Evolutionary conservation across 352 stramenopile genomes (phyloP), one percentile per base, ranked within the genome.

Genomic region (Globisporangium lucens): DNA sequence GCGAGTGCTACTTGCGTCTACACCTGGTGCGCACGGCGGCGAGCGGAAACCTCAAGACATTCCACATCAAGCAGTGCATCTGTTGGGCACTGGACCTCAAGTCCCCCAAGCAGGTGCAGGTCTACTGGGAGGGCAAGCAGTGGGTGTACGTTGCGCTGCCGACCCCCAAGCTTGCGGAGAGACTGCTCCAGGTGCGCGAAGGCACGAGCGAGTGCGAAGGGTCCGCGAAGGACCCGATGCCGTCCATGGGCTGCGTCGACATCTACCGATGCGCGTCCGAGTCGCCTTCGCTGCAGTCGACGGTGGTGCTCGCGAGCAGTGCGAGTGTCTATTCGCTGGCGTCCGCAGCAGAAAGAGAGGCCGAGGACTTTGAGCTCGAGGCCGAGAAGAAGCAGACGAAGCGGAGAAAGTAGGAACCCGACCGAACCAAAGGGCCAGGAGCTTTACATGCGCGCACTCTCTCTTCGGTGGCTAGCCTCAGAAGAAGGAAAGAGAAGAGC

Each of bases 51-150:
- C 61, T 93, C 43, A 89, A 89, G 71, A 80, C 73, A 27, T 89
- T 89, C 64, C 85, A 91, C 65, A 89, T 93, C 68, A 87, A 93
- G 65, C 83, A 89, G 33, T 91, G 82, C 70, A 73, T 94, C 9
- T 70, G 71, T 0, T 82, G 76, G 74, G 75, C 71, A 5, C 56
- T 92, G 35, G 77, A 81, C 58, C 64, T 91, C 24, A 69, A 76
- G 52, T 75, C 76, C 10, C 66, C 70, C 20, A 80, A 79, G 62
- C 69, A 78, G 5, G 64, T 81, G 30, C 72, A 78, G 33, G 77
- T 90, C 30, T 68, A 87, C 41, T 90, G 80, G 79, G 78, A 86
- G 63, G 78, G 78, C 58, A 70, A 75, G 20, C 66, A 78, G 36
- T 78, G 73, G 24, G 80, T 87, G 51, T 87, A 82, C 63, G 66